phyloP scores from a whole-genome alignment of 805 yeast genomes.

The Dipodascus albidus region DNA sequence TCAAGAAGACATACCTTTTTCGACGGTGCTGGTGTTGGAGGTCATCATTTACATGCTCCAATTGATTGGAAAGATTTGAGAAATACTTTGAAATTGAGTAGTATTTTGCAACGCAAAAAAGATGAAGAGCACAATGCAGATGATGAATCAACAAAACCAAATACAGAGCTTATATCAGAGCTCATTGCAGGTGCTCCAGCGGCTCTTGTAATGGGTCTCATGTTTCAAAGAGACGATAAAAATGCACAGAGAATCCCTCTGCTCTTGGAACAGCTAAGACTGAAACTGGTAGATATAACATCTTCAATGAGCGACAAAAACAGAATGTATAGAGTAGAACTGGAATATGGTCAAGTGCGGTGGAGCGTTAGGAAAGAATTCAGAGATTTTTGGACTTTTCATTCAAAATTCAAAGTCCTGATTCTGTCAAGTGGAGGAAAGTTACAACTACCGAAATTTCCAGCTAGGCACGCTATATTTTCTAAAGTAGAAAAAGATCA shows the following conservation, averaged over 20 bases:
- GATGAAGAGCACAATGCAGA: conserved; percentile 14
- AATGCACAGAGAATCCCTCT: conserved; percentile 64
- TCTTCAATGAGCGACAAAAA: conserved; percentile 29
- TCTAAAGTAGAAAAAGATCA: background rate
- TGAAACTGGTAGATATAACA: conserved; percentile 27
- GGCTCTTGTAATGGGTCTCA: conserved; percentile 53
- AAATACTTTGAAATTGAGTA: conserved; percentile 8
- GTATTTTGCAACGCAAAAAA: conserved; percentile 6
- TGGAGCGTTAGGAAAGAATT: conserved; percentile 73
- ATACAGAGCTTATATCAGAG: conserved; percentile 33
- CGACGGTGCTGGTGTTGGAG: background rate
- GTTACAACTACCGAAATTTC: conserved; percentile 32
- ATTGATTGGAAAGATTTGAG: conserved; percentile 10
- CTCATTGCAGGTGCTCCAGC: conserved; percentile 26
- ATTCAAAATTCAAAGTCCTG: conserved; percentile 51
- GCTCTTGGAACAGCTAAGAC: conserved; percentile 57
- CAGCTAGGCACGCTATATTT: conserved; percentile 22
- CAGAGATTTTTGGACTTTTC: conserved; percentile 61
- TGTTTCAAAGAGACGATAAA: conserved; percentile 59
- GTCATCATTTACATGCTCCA: conserved; percentile 1
- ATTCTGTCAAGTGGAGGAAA: conserved; percentile 29
- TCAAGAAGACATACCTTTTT: background rate
- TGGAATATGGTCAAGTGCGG: conserved; percentile 78
- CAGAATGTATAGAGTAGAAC: conserved; percentile 47
- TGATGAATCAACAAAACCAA: conserved; percentile 18